phyloP scores from a whole-genome alignment of 2,329 filamentous ascomycete genomes.

The Claviceps maximensis region DNA sequence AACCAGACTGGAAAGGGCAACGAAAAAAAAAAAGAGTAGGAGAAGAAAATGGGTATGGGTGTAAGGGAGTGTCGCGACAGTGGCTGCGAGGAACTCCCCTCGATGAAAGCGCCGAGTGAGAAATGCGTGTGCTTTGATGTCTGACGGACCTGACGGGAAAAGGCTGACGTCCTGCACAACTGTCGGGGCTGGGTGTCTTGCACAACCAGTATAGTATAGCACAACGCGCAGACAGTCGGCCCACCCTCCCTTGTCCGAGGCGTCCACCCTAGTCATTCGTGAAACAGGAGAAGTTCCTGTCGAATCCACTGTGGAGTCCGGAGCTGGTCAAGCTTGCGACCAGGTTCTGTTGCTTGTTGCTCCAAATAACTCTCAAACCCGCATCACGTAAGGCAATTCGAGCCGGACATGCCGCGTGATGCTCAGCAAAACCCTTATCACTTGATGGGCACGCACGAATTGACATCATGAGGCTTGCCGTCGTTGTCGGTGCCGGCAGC shows the following conservation, averaged over 20 bases:
- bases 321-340: constrained; percentile 12
- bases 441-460: not conserved
- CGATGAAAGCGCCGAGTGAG: not conserved
- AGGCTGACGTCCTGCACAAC: constrained; percentile 1
- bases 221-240: not conserved
- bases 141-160: constrained; percentile 1
- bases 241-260: constrained; percentile 6
- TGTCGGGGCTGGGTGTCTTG: not conserved
- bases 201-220: not conserved
- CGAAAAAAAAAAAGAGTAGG: not conserved
- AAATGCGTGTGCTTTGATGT: not conserved
- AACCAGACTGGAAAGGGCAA: not conserved
- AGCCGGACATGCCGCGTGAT: not conserved
- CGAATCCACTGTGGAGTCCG: constrained; percentile 9
- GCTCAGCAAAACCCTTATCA: constrained; percentile 1
- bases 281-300: constrained; percentile 11
- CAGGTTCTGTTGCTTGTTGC: constrained; percentile 1
- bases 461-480: not conserved
- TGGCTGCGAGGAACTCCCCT: not conserved
- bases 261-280: constrained; percentile 10
- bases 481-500: not conserved
- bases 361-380: constrained; percentile 2
- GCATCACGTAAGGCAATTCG: not conserved
- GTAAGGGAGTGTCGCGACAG: not conserved
- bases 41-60: not conserved